Evolutionary conservation across 2,329 filamentous ascomycete species (phyloP), one percentile per base, ranked within the genome.

Genomic region (Paecilomyces niveus): DNA sequence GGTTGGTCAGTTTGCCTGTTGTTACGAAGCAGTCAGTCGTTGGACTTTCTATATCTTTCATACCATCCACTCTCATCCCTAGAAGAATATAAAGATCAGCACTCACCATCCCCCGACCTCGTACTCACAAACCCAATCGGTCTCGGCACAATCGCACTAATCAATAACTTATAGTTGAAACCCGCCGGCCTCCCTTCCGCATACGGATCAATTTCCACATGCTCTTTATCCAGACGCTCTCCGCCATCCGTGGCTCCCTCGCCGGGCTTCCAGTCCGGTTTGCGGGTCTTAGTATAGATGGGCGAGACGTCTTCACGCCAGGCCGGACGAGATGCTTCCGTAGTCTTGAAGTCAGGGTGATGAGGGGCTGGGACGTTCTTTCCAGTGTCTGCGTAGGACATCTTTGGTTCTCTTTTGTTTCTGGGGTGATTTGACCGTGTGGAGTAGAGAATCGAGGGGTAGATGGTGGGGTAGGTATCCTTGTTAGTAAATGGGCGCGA

Each of bases 91-190:
- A 18, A 29, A n/a, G 6, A 32, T 35, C 24, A 11, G 18, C 26
- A 26, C 54, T 35, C 51, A 56, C 88, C 88, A 67, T 89, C 86
- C 49, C 74, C 74, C 2, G 74, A 78, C 26, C 76, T 67, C 0
- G 83, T 85, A 22, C 75, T 78, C 1, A 84, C 68, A 65, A 85
- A 85, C 0, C 82, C 83, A 32, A 96, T 86, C 13, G 91, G 91
- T 8, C 91, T 85, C 1, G 91, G 91, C 8, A 90, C 81, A 62
- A 95, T 83, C 64, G 84, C 85, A 26, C 84, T 88, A 74, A 95
- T 94, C 60, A 95, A 80, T 15, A 96, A 83, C 75, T 94, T 95
- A 83, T 96, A 96, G 80, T 96, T 95, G 77, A 83, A 84, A 1
- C 78, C 74, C 0, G 84, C 74, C 0, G 84, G 81, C 1, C 90